A percentile compares a stretch with the other conserved stretches of the same genome.
Conservation (phyloP, 257 asterid genomes). For the Solanum chmielewskii region DNA sequence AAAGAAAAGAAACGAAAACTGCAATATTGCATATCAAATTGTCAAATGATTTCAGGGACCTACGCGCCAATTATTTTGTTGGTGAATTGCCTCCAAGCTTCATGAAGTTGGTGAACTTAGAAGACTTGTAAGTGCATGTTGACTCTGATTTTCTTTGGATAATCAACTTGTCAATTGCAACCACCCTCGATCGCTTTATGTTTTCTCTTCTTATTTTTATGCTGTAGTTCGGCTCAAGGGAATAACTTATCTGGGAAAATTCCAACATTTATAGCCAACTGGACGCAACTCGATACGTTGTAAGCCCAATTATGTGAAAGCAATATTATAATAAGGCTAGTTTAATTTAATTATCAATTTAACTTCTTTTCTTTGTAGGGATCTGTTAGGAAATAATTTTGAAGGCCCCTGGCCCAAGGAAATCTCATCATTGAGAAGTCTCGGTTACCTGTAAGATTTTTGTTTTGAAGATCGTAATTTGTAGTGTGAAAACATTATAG, state of each 20-base stretch:
- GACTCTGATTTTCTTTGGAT: not conserved
- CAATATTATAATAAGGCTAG: not conserved
- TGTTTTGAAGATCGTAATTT: not conserved
- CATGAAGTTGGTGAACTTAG: not conserved
- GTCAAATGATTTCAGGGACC: not conserved
- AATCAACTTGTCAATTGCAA: not conserved
- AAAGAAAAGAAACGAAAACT: not conserved
- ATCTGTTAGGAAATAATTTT: conserved; percentile 8
- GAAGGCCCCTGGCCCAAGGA: conserved; percentile 2
- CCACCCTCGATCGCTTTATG: not conserved
- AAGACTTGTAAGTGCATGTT: not conserved
- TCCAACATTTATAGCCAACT: not conserved
- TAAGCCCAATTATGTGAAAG: not conserved
- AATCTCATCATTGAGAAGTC: not conserved
- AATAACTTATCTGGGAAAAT: not conserved
- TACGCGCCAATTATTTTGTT: not conserved
- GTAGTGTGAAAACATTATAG: not conserved
- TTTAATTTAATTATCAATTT: not conserved
- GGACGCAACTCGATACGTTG: not conserved
- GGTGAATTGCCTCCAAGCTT: conserved; percentile 3
- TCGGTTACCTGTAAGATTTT: not conserved
- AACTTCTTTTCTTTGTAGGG: not conserved
- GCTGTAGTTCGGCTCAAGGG: not conserved
- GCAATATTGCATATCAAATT: not conserved
- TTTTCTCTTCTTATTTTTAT: not conserved